Percentiles rank a stretch among this genome's conserved stretches.
Conservation (phyloP, 371 early-diverging fungal genomes). For the Syncephalastrum racemosum region DNA sequence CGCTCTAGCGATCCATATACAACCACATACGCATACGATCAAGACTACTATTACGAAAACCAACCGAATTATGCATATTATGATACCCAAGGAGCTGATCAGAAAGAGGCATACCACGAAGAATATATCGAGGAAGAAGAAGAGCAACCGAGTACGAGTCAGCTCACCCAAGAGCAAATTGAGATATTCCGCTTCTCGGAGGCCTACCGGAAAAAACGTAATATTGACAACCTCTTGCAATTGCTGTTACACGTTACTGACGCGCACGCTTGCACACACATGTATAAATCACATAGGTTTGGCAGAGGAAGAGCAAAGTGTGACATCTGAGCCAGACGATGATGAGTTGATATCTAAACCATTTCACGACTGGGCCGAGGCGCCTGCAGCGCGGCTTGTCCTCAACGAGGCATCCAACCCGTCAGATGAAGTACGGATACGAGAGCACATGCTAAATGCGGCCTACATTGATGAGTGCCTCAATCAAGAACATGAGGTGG, state of each 20-base stretch:
- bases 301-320: background rate
- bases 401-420: slow-evolving; percentile 10
- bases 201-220: slow-evolving; percentile 34
- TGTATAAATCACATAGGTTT: background rate
- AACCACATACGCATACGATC: too few species aligned
- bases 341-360: slow-evolving; percentile 26
- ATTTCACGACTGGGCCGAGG: slow-evolving; percentile 29
- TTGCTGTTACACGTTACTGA: too few species aligned
- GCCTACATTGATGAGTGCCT: slow-evolving; percentile 22
- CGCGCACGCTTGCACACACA: too few species aligned
- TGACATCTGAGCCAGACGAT: slow-evolving; percentile 1
- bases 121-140: background rate
- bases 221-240: background rate
- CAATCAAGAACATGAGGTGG: slow-evolving; percentile 13
- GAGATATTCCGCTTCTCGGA: slow-evolving; percentile 45
- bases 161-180: slow-evolving; percentile 33
- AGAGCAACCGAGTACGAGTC: background rate
- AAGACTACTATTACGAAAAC: too few species aligned
- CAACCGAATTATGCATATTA: too few species aligned
- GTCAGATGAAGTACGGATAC: slow-evolving; percentile 10
- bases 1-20: slow-evolving; percentile 1
- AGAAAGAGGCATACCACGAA: background rate
- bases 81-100: slow-evolving; percentile 2
- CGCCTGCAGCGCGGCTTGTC: slow-evolving; percentile 29
- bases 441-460: slow-evolving; percentile 34